phyloP scores from a whole-genome alignment of 257 asterid genomes.

The Leptodermis oblonga region DNA sequence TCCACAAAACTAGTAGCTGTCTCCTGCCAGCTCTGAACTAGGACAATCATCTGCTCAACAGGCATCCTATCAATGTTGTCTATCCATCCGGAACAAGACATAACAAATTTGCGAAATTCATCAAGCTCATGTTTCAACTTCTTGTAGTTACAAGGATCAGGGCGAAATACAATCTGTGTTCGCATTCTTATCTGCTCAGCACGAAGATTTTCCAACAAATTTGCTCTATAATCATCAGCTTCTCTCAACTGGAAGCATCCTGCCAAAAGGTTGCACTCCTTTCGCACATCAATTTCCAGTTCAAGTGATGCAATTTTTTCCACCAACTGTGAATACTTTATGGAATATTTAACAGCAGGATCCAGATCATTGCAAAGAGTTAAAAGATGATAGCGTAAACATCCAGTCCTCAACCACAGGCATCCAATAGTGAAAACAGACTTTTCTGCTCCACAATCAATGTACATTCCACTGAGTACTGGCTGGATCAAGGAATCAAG shows the following conservation, averaged over 20 bases:
- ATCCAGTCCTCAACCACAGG: constrained; percentile 61
- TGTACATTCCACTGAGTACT: constrained; percentile 53
- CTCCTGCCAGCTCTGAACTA: constrained; percentile 79
- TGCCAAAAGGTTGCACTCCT: constrained; percentile 59
- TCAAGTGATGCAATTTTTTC: constrained; percentile 69
- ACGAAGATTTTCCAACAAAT: constrained; percentile 54
- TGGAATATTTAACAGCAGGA: constrained; percentile 64
- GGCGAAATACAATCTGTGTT: constrained; percentile 60
- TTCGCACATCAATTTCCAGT: constrained; percentile 66
- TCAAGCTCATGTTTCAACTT: constrained; percentile 51
- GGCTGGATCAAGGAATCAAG: constrained; percentile 53
- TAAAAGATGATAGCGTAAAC: constrained; percentile 71
- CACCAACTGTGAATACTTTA: constrained; percentile 56
- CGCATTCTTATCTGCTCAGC: constrained; percentile 50
- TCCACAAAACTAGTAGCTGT: constrained; percentile 55
- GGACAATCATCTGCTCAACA: constrained; percentile 30
- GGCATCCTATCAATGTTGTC: constrained; percentile 28
- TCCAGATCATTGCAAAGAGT: constrained; percentile 63
- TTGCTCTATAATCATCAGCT: constrained; percentile 32
- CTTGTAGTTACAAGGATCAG: constrained; percentile 59
- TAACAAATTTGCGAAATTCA: constrained; percentile 46
- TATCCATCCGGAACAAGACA: constrained; percentile 38
- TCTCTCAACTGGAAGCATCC: constrained; percentile 56
- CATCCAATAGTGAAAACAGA: constrained; percentile 41
- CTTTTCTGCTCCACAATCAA: constrained; percentile 37